Evolutionary conservation across 2,329 filamentous ascomycete genomes (phyloP), one percentile per base, ranked within the genome.

Genomic region (Claviceps arundinis): DNA sequence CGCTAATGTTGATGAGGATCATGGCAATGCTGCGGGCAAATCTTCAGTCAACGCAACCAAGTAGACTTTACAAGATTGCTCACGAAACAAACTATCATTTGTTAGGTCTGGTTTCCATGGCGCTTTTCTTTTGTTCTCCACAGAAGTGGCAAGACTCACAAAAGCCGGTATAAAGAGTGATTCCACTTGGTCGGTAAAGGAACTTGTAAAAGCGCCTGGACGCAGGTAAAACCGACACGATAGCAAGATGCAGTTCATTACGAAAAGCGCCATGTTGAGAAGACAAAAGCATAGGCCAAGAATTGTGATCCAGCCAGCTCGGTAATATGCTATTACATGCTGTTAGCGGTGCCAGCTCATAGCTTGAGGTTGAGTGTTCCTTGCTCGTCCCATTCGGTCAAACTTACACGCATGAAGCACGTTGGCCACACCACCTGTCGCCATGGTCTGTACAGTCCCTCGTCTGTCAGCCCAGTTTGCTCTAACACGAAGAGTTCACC

Each of bases 141-240:
- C 42, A 17, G 11, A n/a, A 13, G 22, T 42, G 16, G 13, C 5
- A 24, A 22, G 5, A 50, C 48, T 30, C 41, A 80, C 76, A 65
- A 74, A 80, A 1, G 87, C 78, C 0, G 86, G 85, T 16, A 88
- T 81, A 62, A 91, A 93, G 0, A 91, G 72, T 9, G 81, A 85
- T 62, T 94, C 88, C 0, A 84, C 82, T 13, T 87, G 86, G 67
- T 91, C 87, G 6, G 81, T 71, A 54, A 93, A 84, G 0, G 85
- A 88, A 14, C 78, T 73, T 53, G 74, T 75, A 62, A 91, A 87
- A 8, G 82, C 87, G 17, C 82, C 79, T 0, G 85, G 85, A 52
- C 82, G 81, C 58, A 78, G 73, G 59, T 76, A 77, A 64, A 94
- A 93, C 19, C 87, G 79, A 9, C 81, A 67, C 9, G 77, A 73